Conservation (phyloP, 2,329 filamentous ascomycete genomes). For the Cladosporium sp. region DNA sequence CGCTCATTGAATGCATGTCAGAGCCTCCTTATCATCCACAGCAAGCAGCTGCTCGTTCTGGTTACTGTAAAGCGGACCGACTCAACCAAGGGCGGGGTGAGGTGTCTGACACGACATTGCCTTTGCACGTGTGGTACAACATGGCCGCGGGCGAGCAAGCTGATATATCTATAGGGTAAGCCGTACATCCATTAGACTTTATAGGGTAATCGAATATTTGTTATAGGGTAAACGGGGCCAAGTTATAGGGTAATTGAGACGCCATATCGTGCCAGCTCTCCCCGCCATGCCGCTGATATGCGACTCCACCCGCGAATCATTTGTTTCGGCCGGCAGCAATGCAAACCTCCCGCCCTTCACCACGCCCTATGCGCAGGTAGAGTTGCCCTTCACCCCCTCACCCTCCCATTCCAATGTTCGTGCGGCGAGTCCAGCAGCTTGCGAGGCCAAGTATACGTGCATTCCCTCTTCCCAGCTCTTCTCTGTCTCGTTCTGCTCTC, state of each 20-base stretch:
- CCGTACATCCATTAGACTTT: not conserved
- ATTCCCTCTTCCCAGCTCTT: not conserved
- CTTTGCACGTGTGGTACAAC: not conserved
- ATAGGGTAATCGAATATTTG: not conserved
- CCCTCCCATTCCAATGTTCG: conserved; percentile 6
- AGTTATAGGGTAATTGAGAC: conserved; percentile 19
- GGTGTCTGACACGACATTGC: not conserved
- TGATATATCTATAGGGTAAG: conserved; percentile 19
- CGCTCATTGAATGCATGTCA: not conserved
- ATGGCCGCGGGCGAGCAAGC: not conserved
- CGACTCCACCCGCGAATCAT: conserved; percentile 9
- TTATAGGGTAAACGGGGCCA: conserved; percentile 11
- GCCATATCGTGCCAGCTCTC: not conserved
- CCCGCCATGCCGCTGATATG: conserved; percentile 17
- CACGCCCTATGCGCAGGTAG: not conserved
- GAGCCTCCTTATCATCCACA: not conserved
- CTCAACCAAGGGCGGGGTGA: not conserved
- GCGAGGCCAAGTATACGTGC: conserved; percentile 18
- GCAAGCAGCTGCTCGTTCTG: not conserved
- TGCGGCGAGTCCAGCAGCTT: conserved; percentile 6
- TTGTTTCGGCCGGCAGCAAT: not conserved
- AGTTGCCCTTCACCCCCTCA: not conserved
- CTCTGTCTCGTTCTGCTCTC: not conserved
- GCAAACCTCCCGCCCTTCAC: not conserved
- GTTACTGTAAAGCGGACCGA: not conserved